phyloP scores from a whole-genome alignment of 192 early-diverging fungal species.

The Podila minutissima region DNA sequence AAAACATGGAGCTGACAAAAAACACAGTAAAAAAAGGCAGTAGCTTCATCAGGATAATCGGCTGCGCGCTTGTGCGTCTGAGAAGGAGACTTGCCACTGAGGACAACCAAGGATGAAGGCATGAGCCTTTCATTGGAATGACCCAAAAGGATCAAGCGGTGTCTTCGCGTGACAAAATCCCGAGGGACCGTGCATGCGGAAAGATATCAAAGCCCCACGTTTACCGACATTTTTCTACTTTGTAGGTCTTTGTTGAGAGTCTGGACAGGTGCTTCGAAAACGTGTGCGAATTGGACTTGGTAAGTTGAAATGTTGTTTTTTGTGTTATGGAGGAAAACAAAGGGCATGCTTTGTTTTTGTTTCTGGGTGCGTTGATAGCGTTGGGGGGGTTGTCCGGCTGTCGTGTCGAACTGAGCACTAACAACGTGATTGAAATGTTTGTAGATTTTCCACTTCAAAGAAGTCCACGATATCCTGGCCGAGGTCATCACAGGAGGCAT shows the following conservation, averaged over 20 bases:
- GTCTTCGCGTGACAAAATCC: no score
- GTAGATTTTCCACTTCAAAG: slow-evolving; percentile 92
- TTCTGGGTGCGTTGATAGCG: neutral
- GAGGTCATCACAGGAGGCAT: slow-evolving; percentile 94
- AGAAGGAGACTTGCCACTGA: no score
- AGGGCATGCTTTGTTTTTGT: neutral
- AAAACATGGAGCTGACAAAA: no score
- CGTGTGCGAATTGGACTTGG: slow-evolving; percentile 96
- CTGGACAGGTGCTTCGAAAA: slow-evolving; percentile 94
- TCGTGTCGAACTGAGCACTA: neutral
- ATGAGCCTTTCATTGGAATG: no score
- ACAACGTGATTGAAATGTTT: neutral
- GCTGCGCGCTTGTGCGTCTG: no score
- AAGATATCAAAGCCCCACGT: no score
- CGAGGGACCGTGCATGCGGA: no score
- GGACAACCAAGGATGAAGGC: no score
- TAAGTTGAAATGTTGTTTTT: slow-evolving; percentile 37
- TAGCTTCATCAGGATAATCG: no score
- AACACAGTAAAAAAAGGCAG: neutral
- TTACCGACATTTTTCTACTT: neutral
- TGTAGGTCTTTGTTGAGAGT: slow-evolving; percentile 93
- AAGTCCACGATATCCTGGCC: slow-evolving; percentile 84
- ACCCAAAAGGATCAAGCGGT: no score
- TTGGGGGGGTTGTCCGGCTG: neutral
- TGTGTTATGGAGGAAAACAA: neutral